A percentile compares a stretch with the other conserved stretches of the same genome.
phyloP scores from a whole-genome alignment of 31 red algal genomes.

The Endocladia muricata region DNA sequence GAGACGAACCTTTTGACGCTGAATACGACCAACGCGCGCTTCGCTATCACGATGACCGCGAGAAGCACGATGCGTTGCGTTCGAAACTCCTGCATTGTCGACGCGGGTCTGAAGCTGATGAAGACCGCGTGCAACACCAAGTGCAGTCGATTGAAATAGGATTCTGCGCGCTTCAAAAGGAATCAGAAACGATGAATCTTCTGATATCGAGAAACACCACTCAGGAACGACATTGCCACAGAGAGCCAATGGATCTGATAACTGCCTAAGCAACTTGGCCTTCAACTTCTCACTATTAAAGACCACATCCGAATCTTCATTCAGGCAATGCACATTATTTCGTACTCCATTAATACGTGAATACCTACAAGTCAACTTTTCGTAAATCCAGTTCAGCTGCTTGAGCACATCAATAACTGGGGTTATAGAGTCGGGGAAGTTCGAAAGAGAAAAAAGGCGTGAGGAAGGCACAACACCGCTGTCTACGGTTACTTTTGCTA shows the following conservation, averaged over 20 bases:
- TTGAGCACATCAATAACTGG: slow-evolving; percentile 23
- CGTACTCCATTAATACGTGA: neutral
- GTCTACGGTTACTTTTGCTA: neutral
- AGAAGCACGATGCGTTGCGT: slow-evolving; percentile 25
- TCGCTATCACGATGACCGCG: slow-evolving; percentile 55
- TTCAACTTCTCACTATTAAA: slow-evolving; percentile 77
- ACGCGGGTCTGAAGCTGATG: slow-evolving; percentile 68
- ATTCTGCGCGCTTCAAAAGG: slow-evolving; percentile 75
- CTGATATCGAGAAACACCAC: slow-evolving; percentile 69
- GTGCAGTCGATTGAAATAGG: slow-evolving; percentile 69
- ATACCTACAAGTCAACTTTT: neutral
- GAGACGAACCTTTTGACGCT: slow-evolving; percentile 87
- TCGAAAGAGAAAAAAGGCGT: no score
- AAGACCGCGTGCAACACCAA: slow-evolving; percentile 81
- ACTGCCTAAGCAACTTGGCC: slow-evolving; percentile 77
- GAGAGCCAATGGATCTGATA: slow-evolving; percentile 86
- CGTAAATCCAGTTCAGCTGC: slow-evolving; percentile 60
- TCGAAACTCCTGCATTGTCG: slow-evolving; percentile 51
- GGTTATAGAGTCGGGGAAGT: slow-evolving; percentile 21
- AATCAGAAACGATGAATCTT: slow-evolving; percentile 63
- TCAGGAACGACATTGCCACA: slow-evolving; percentile 61
- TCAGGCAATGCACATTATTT: slow-evolving; percentile 17
- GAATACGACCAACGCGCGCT: slow-evolving; percentile 76
- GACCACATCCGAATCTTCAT: slow-evolving; percentile 24
- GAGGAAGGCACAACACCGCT: no score